Percentiles rank a stretch among this genome's conserved stretches.
phyloP scores from a whole-genome alignment of 225 moss, liverwort and hornwort species.

The Bryoerythrophyllum caledonicum region DNA sequence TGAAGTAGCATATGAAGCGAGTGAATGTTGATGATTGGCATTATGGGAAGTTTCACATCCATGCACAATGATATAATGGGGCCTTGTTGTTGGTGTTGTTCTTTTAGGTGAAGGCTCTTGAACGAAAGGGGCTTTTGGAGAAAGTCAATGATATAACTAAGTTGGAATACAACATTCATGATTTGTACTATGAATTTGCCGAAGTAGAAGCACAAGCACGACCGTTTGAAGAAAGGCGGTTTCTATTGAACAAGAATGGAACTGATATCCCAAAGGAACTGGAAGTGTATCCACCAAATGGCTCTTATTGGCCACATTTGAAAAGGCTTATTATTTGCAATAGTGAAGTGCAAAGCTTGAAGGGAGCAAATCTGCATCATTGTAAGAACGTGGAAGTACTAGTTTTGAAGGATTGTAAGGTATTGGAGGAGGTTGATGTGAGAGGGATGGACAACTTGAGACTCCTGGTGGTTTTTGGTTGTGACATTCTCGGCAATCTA shows the following conservation, averaged over 20 bases:
- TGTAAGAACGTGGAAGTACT: not conserved
- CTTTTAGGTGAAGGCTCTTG: not conserved
- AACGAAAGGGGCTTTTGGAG: not conserved
- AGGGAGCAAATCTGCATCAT: not conserved
- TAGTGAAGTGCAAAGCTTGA: not conserved
- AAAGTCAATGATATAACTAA: not conserved
- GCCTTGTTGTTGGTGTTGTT: not conserved
- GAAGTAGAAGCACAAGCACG: not conserved
- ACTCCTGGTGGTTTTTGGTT: not conserved
- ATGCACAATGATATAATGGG: not conserved
- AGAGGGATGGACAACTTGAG: not conserved
- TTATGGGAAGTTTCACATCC: not conserved
- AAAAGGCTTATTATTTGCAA: not conserved
- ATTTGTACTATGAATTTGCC: not conserved
- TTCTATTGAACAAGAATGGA: not conserved
- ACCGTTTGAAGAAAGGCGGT: not conserved
- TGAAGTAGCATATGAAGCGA: no score
- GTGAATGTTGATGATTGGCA: no score
- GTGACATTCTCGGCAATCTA: accelerated
- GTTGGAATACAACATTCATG: not conserved
- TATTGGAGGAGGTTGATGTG: not conserved
- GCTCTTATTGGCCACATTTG: not conserved
- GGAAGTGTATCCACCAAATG: not conserved
- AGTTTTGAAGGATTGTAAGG: accelerated
- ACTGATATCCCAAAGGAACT: not conserved